Conservation (phyloP, 768 basidiomycete genomes). For the Termitomyces sp. region DNA sequence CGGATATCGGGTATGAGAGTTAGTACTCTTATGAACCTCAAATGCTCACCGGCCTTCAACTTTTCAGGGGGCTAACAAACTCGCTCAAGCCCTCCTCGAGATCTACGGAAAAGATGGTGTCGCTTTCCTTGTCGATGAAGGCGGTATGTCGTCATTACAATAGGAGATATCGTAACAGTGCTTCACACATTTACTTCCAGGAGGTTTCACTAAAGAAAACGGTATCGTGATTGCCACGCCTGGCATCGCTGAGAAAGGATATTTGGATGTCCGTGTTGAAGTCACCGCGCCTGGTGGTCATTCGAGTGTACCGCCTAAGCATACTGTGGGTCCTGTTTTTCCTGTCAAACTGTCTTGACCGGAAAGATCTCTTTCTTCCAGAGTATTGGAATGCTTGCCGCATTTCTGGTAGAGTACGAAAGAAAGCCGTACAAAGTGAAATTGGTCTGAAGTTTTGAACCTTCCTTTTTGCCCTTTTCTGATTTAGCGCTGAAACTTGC, state of each 20-base stretch:
- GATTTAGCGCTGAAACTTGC: background rate
- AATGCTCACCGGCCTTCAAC: background rate
- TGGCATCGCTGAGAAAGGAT: slow-evolving; percentile 73
- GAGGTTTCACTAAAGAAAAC: slow-evolving; percentile 43
- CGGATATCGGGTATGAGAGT: slow-evolving; percentile 35
- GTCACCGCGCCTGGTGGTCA: slow-evolving; percentile 76
- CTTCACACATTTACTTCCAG: slow-evolving; percentile 18
- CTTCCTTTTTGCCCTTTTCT: background rate
- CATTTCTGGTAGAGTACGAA: slow-evolving; percentile 66
- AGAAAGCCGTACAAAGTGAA: slow-evolving; percentile 49
- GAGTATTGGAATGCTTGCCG: slow-evolving; percentile 80
- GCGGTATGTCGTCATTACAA: slow-evolving; percentile 40
- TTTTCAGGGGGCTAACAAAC: slow-evolving; percentile 47
- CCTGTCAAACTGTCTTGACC: background rate
- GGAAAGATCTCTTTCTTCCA: slow-evolving; percentile 17
- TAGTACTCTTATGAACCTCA: background rate
- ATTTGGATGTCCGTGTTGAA: slow-evolving; percentile 55
- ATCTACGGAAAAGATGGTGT: slow-evolving; percentile 70
- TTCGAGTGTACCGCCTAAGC: slow-evolving; percentile 76
- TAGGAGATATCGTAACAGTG: background rate
- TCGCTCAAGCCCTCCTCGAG: slow-evolving; percentile 43
- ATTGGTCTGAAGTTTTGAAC: slow-evolving; percentile 34
- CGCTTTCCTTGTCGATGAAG: slow-evolving; percentile 85
- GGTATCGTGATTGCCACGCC: slow-evolving; percentile 57
- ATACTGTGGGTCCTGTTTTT: slow-evolving; percentile 49